Base-by-base conservation (phyloP, 306 rosid species). In the Acacia melanoxylon region DNA sequence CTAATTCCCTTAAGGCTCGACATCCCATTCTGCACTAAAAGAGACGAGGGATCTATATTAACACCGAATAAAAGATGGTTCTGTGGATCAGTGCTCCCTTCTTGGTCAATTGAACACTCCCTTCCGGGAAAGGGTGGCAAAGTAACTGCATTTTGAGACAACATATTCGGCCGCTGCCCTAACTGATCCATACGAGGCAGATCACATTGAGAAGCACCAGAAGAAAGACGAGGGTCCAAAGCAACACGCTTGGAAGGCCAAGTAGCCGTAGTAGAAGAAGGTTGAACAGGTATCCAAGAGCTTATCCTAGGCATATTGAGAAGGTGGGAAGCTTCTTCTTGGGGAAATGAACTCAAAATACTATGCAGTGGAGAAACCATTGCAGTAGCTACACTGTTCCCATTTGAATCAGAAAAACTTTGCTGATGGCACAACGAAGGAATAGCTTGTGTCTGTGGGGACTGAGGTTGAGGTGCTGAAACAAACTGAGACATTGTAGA, bases 91-190 rank as follows among this genome's bases (percentile, higher is more conserved):
- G 81, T 83, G 78, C 85, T 85, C 59, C 96, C 97, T 82, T 88
- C 97, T 80, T 92, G 99, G 83, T 95, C 97, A 69, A 92, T 78
- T 3, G 93, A 63, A 90, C 94, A 93, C 83, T 92, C 99, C 86
- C 97, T 87, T 31, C 98, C 98, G 10, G 99, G 99, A 88, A 95
- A 95, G 20, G 99, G 99, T 6, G 99, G 98, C 85, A 95, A 89
- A 3, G 97, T 86, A 79, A 93, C 48, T 71, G 88, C 75, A 88
- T 85, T 88, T 44, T 82, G 93, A 51, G 96, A 87, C 73, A 90
- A 27, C 10, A 87, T 83, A 37, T 81, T 80, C 66, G 77, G 98
- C 15, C 94, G 85, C 77, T 82, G 87, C 71, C 92, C 94, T 79
- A 94, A 80, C 78, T 91, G 96, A 78, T 92, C 97, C 68, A 82